phyloP scores from a whole-genome alignment of 1,284 basidiomycete species.

The Thecaphora thlaspeos region DNA sequence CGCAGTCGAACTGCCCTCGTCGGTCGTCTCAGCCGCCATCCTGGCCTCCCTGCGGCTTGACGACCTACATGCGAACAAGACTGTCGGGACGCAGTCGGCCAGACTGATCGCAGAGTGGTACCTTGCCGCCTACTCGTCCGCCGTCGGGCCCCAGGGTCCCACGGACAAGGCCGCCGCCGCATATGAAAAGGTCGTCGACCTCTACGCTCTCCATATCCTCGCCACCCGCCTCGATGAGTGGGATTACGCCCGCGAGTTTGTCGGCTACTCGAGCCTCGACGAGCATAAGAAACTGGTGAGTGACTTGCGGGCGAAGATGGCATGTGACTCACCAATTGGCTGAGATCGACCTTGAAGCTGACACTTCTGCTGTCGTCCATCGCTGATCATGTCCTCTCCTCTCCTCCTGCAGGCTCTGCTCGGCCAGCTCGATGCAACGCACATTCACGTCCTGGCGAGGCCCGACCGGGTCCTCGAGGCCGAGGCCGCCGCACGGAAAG shows the following conservation, averaged over 20 bases:
- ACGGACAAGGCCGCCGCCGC: conserved; percentile 23
- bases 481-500: conserved; percentile 14
- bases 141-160: conserved; percentile 13
- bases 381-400: background rate
- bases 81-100: conserved; percentile 29
- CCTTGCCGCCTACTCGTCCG: conserved; percentile 29
- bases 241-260: conserved; percentile 44
- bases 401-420: conserved; percentile 7
- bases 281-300: conserved; percentile 14
- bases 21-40: conserved; percentile 36
- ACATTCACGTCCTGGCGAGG: conserved; percentile 12
- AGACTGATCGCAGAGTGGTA: conserved; percentile 44
- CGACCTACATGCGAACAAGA: conserved; percentile 5
- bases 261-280: conserved; percentile 41
- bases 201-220: conserved; percentile 44
- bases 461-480: conserved; percentile 26
- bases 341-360: too few species aligned
- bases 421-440: conserved; percentile 30
- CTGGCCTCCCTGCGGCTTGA: conserved; percentile 41
- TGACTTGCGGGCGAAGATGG: too few species aligned
- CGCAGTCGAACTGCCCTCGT: conserved; percentile 28
- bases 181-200: conserved; percentile 38
- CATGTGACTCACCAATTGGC: too few species aligned
- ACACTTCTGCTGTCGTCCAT: too few species aligned
- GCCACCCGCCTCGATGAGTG: conserved; percentile 39